Evolutionary conservation across 2,329 filamentous ascomycete species (phyloP).

Genomic region (Spiromastix sp.): DNA sequence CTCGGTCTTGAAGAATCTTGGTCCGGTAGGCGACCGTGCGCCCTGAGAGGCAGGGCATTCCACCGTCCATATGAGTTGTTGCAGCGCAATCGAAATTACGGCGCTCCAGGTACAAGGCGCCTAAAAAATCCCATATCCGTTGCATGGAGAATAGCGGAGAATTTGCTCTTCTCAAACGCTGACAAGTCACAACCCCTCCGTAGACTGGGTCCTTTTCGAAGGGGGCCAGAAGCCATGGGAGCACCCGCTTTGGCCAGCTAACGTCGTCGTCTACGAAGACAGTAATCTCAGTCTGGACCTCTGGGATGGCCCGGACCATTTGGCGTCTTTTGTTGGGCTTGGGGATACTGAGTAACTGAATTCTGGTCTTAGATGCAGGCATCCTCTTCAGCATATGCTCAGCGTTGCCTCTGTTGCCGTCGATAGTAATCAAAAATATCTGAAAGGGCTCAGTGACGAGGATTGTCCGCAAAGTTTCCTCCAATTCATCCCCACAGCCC

Average conservation of each 20-base stretch:
- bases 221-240: constrained; percentile 86
- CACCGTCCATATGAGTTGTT: constrained; percentile 88
- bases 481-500: constrained; percentile 72
- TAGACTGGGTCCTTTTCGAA: constrained; percentile 70
- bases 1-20: constrained; percentile 72
- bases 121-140: constrained; percentile 76
- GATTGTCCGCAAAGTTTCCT: constrained; percentile 58
- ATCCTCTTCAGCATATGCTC: constrained; percentile 48
- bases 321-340: constrained; percentile 95
- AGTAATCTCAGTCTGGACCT: constrained; percentile 73
- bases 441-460: constrained; percentile 49
- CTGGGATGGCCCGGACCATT: constrained; percentile 80
- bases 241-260: constrained; percentile 74
- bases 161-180: constrained; percentile 65
- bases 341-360: constrained; percentile 64
- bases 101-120: constrained; percentile 82
- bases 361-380: constrained; percentile 51
- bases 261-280: constrained; percentile 95
- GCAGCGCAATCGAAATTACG: constrained; percentile 96
- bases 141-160: constrained; percentile 45
- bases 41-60: constrained; percentile 93
- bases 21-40: constrained; percentile 87
- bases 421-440: constrained; percentile 78
- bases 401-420: constrained; percentile 62
- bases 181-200: constrained; percentile 86